phyloP scores from a whole-genome alignment of 108 stramenopile species.

The Skeletonema menzelii region DNA sequence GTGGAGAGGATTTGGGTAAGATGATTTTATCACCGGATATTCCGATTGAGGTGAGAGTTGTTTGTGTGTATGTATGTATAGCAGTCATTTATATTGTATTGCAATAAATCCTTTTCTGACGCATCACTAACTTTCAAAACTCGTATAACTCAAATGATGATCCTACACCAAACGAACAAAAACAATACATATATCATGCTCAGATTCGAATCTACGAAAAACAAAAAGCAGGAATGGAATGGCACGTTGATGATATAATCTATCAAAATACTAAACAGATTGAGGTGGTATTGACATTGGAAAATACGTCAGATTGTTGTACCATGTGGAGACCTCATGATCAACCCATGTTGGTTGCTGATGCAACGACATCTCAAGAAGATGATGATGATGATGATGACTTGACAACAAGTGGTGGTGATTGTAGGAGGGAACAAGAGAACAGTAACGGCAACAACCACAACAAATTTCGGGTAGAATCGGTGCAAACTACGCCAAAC shows the following conservation, averaged over 20 bases:
- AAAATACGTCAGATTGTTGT: slow-evolving; percentile 81
- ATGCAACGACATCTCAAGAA: too few species aligned
- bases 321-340: slow-evolving; percentile 61
- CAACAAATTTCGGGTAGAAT: neutral
- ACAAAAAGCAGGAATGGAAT: slow-evolving; percentile 69
- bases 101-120: neutral
- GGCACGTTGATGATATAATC: slow-evolving; percentile 74
- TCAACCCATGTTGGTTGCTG: neutral
- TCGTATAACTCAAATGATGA: neutral
- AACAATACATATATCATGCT: too few species aligned
- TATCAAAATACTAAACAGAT: slow-evolving; percentile 64
- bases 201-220: slow-evolving; percentile 65
- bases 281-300: slow-evolving; percentile 75
- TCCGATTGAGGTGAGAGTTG: slow-evolving; percentile 64
- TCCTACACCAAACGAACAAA: too few species aligned
- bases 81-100: neutral
- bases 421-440: too few species aligned
- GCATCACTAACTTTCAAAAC: neutral
- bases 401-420: too few species aligned
- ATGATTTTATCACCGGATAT: slow-evolving; percentile 44
- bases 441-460: neutral
- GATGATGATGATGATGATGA: too few species aligned
- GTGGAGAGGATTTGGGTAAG: neutral
- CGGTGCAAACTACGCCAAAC: slow-evolving; percentile 42
- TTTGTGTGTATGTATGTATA: too few species aligned